Conservation (phyloP, 139 green algal species). For the Edaphochlamys debaryana region DNA sequence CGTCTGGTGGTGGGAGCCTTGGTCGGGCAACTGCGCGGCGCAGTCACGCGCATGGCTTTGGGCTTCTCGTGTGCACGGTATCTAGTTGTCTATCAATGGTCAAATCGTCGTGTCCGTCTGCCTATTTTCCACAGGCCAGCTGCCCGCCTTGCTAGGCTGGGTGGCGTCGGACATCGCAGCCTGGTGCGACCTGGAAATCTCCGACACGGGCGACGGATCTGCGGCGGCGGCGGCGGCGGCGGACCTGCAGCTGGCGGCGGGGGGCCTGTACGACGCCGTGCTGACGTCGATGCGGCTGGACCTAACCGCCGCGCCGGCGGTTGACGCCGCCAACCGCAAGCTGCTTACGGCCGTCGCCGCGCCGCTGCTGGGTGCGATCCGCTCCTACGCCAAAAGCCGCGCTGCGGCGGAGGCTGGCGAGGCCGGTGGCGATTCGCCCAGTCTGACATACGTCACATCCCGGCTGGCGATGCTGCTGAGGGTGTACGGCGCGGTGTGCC, state of each 20-base stretch:
- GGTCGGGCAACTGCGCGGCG: no score
- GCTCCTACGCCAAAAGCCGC: not conserved
- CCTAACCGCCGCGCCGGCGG: not conserved
- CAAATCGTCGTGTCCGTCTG: no score
- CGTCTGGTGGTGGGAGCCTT: no score
- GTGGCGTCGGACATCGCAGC: not conserved
- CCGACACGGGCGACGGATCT: not conserved
- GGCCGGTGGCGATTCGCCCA: no score
- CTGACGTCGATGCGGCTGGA: slow-evolving; percentile 4
- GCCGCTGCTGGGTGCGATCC: not conserved
- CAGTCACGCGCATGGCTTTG: no score
- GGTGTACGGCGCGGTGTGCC: slow-evolving; percentile 13
- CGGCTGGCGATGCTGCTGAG: slow-evolving; percentile 19
- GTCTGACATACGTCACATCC: no score
- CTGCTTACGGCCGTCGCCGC: slow-evolving; percentile 6
- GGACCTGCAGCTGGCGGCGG: slow-evolving; percentile 24
- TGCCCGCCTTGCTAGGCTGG: slow-evolving; percentile 9
- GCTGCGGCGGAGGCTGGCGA: not conserved
- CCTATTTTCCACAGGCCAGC: slow-evolving; percentile 33
- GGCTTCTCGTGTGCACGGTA: no score
- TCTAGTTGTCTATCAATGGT: no score
- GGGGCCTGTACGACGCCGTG: slow-evolving; percentile 7
- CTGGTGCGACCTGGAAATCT: not conserved
- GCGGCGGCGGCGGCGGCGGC: not conserved
- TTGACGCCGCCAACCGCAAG: not conserved